Base-by-base conservation (phyloP, 2,329 filamentous ascomycete species). In the Pseudogymnoascus sp. region DNA sequence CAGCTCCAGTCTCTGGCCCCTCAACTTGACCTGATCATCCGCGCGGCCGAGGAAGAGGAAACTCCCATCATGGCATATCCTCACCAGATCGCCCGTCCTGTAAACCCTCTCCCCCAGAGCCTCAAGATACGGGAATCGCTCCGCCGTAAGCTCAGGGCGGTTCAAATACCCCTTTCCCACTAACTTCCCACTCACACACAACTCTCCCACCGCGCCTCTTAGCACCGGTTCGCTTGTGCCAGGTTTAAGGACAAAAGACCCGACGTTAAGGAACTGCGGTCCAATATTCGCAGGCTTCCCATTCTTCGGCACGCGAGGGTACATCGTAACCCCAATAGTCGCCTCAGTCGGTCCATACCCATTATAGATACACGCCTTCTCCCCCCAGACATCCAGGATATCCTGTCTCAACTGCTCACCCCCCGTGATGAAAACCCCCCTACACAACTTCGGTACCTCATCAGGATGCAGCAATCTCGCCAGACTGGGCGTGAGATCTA, bases 311-410 rank as follows among this genome's bases (percentile, higher is more conserved):
- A 96, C 90, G 36, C 90, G 83, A n/a, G 88, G 87, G 69, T 89
- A 93, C 83, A 95, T 96, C 0, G 93, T 96, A 37, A 93, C 90
- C 4, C 93, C 93, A 67, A 97, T 97, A 0, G 93, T 97, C 0
- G 91, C 90, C 74, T 97, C 93, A 0, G 93, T 97, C 1, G 93
- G 93, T 0, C 93, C 93, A 68, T 96, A 92, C 2, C 92, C 92
- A 71, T 97, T 97, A 78, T 96, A 93, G 13, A 98, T 92, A 48
- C 92, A 91, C 1, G 82, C 82, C 64, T 87, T 83, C 0, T 87
- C 82, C 0, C 93, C 93, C 93, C 93, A 97, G 0, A 81, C 83
- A 70, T 96, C 89, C 1, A 97, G 79, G 60, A 96, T 96, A 67
- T 96, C 93, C 71, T 95, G 90, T 69, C 91, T 93, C 16, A 97